Percentiles rank a stretch among this genome's conserved stretches.
phyloP scores from a whole-genome alignment of 2,329 filamentous ascomycete species.

The Chaetomiaceae sp. region DNA sequence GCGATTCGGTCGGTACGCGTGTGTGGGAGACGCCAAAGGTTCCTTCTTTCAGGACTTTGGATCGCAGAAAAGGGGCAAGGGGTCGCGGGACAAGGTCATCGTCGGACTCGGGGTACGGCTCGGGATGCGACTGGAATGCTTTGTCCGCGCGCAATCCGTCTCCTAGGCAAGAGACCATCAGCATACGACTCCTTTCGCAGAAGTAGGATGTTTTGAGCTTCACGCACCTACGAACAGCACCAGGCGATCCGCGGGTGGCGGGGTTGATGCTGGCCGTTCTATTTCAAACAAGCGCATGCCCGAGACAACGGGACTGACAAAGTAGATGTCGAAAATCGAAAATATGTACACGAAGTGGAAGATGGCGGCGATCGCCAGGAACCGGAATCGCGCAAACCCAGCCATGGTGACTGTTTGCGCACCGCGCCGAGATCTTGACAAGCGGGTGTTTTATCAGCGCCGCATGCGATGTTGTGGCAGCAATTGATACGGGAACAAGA shows the following conservation, averaged over 20 bases:
- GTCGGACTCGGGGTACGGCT: slow-evolving; percentile 68
- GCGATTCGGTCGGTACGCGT: slow-evolving; percentile 91
- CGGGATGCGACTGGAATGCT: slow-evolving; percentile 87
- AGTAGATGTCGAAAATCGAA: slow-evolving; percentile 98
- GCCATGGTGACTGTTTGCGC: slow-evolving; percentile 43
- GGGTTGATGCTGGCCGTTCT: slow-evolving; percentile 52
- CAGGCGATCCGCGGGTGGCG: slow-evolving; percentile 81
- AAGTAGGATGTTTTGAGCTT: slow-evolving; percentile 11
- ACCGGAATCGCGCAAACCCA: slow-evolving; percentile 64
- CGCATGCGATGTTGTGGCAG: not conserved
- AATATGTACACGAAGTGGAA: slow-evolving; percentile 93
- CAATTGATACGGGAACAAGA: not conserved
- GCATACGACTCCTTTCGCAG: not conserved
- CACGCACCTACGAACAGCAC: slow-evolving; percentile 86
- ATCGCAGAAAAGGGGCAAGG: slow-evolving; percentile 86
- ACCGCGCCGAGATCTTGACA: no score
- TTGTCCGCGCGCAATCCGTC: slow-evolving; percentile 97
- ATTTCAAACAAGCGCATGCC: slow-evolving; percentile 83
- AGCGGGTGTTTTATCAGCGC: slow-evolving; percentile 3
- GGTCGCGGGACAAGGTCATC: slow-evolving; percentile 68
- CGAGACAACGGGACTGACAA: slow-evolving; percentile 93
- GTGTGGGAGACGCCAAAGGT: slow-evolving; percentile 98
- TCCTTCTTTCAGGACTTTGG: slow-evolving; percentile 78
- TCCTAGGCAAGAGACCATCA: slow-evolving; percentile 42
- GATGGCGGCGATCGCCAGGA: slow-evolving; percentile 80